A percentile compares a stretch with the other conserved stretches of the same genome.
phyloP scores from a whole-genome alignment of 1,284 basidiomycete species.

The Marasmius oreades region DNA sequence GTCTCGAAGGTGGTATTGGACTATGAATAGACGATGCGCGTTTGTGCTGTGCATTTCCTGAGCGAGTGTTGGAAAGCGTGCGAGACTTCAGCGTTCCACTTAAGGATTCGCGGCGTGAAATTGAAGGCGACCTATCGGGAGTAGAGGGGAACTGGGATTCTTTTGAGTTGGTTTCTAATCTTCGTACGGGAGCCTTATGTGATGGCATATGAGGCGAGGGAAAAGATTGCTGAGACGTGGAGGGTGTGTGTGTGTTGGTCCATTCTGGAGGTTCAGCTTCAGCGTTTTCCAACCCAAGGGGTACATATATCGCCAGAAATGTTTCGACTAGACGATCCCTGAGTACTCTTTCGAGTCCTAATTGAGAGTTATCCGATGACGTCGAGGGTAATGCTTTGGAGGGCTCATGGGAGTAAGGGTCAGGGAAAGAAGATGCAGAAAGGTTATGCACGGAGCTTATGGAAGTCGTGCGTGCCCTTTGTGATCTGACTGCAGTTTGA shows the following conservation, averaged over 20 bases:
- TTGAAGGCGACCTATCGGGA: background rate
- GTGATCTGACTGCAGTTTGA: constrained; percentile 30
- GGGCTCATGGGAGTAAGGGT: constrained; percentile 16
- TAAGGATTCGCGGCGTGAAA: background rate
- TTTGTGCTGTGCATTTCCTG: background rate
- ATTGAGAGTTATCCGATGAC: constrained; percentile 59
- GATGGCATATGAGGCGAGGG: background rate
- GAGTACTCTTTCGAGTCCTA: constrained; percentile 61
- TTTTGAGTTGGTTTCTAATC: background rate
- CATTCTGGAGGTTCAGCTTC: constrained; percentile 12
- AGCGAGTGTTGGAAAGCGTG: background rate
- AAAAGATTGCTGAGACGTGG: background rate
- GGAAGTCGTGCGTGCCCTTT: constrained; percentile 49
- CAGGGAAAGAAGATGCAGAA: constrained; percentile 10
- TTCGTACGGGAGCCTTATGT: background rate
- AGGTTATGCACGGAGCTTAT: constrained; percentile 39
- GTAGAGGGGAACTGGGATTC: background rate
- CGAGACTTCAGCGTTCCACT: background rate
- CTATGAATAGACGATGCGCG: background rate
- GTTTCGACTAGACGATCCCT: constrained; percentile 77
- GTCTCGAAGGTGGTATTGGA: background rate
- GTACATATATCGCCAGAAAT: constrained; percentile 57
- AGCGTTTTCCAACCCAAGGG: constrained; percentile 8
- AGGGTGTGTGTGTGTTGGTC: constrained; percentile 4
- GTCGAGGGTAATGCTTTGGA: constrained; percentile 31